These are phyloP conservation scores for Serendipita indica DNA, from an alignment of 768 basidiomycete genomes.

Conservation along the genomic window DNA sequence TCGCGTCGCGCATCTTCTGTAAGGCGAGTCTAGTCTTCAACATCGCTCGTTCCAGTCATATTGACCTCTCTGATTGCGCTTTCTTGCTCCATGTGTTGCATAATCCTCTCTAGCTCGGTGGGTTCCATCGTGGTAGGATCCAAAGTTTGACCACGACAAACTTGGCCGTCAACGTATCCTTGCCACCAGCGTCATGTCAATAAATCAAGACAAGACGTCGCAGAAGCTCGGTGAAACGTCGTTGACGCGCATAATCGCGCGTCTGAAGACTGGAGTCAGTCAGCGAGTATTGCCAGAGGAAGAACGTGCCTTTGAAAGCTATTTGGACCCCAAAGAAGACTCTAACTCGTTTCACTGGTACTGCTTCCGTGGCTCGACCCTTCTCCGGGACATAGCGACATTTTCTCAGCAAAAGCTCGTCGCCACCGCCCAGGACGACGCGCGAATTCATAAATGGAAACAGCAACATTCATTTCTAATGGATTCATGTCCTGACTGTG, in stretches of 20 bases:
- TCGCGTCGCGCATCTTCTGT: constrained; percentile 70
- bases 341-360: not conserved
- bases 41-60: not conserved
- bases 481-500: not conserved
- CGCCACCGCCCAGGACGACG: not conserved
- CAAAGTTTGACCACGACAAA: not conserved
- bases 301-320: not conserved
- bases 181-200: not conserved
- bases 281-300: not conserved
- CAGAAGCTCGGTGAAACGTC: not conserved
- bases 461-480: not conserved
- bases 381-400: not conserved
- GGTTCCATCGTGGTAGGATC: constrained; percentile 33
- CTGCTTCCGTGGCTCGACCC: not conserved
- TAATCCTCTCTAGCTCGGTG: constrained; percentile 41
- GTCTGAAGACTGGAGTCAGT: not conserved
- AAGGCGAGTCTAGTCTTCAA: constrained; percentile 10
- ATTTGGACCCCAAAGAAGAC: not conserved
- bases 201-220: not conserved
- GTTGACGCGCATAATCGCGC: not conserved
- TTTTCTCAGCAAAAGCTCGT: not conserved
- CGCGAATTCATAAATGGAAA: not conserved
- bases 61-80: constrained; percentile 49
- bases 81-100: constrained; percentile 45
- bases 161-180: not conserved